Evolutionary conservation across 1,139 yeast genomes (phyloP).

Genomic region (Zygotorulaspora mrakii): DNA sequence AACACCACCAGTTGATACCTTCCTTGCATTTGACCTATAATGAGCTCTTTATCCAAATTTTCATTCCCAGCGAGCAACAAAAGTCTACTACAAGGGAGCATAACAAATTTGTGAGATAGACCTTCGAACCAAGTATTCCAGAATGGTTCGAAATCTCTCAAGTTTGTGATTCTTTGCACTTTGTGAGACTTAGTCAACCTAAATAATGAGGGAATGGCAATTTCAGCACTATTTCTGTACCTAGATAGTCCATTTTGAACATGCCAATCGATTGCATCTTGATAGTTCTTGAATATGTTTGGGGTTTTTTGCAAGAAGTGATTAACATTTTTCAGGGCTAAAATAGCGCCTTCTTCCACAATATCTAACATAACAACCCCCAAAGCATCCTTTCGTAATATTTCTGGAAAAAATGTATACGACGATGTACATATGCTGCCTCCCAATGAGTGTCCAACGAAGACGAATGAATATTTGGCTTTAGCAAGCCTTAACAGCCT

Average conservation of each 20-base stretch:
- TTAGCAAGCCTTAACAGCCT: constrained; percentile 31
- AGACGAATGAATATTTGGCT: constrained; percentile 40
- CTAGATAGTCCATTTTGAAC: constrained; percentile 50
- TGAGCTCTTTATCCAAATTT: constrained; percentile 73
- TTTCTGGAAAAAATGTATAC: constrained; percentile 32
- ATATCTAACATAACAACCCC: constrained; percentile 85
- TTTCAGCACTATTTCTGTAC: constrained; percentile 58
- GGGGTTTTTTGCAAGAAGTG: constrained; percentile 63
- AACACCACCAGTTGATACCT: constrained; percentile 86
- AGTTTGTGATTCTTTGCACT: constrained; percentile 61
- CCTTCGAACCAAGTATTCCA: constrained; percentile 84
- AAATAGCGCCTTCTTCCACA: constrained; percentile 87
- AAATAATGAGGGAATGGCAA: constrained; percentile 72
- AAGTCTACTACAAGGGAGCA: constrained; percentile 57
- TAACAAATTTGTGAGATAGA: constrained; percentile 61
- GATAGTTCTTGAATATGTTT: constrained; percentile 45
- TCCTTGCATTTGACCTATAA: constrained; percentile 97
- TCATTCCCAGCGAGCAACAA: constrained; percentile 88
- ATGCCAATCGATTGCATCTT: constrained; percentile 83
- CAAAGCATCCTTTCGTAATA: constrained; percentile 37
- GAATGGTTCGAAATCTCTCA: constrained; percentile 54
- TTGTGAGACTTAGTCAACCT: constrained; percentile 26
- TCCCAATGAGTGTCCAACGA: constrained; percentile 90
- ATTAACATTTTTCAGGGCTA: constrained; percentile 65
- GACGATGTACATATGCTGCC: constrained; percentile 73